Conservation (phyloP, 305 asterid species). For the Fraxinus sp. region DNA sequence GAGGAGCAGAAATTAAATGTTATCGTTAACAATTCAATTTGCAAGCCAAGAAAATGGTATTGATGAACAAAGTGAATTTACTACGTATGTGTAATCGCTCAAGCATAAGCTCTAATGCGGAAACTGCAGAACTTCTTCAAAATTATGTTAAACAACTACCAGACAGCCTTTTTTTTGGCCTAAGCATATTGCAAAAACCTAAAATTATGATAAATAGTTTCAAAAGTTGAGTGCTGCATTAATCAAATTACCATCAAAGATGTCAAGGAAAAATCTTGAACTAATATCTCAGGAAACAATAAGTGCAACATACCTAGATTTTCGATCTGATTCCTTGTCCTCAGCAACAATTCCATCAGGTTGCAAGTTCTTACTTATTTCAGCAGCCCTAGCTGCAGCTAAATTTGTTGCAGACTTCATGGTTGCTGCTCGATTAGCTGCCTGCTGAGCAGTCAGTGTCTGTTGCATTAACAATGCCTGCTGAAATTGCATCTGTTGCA, state of each 20-base stretch:
- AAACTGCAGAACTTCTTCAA: neutral
- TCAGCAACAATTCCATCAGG: slow-evolving; percentile 68
- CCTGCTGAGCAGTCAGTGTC: slow-evolving; percentile 84
- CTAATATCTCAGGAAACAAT: neutral
- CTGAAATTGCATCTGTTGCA: slow-evolving; percentile 99
- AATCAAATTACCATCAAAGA: neutral
- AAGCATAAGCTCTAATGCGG: neutral
- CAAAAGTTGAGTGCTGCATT: neutral
- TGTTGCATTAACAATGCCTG: slow-evolving; percentile 94
- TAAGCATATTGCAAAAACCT: neutral
- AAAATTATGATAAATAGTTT: neutral
- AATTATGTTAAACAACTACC: neutral
- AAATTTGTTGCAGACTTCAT: slow-evolving; percentile 94
- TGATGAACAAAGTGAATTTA: neutral
- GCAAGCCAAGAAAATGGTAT: neutral
- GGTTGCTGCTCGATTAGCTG: slow-evolving; percentile 91
- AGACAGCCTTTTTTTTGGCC: neutral
- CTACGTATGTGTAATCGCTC: neutral
- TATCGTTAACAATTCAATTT: neutral
- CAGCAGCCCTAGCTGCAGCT: slow-evolving; percentile 99
- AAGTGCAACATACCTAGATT: slow-evolving; percentile 54
- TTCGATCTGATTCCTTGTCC: slow-evolving; percentile 52
- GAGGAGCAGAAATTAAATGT: neutral
- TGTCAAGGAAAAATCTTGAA: neutral
- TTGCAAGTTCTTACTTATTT: slow-evolving; percentile 82